Base-by-base conservation (phyloP, 495 filamentous ascomycete genomes). In the Acidomyces sp. region DNA sequence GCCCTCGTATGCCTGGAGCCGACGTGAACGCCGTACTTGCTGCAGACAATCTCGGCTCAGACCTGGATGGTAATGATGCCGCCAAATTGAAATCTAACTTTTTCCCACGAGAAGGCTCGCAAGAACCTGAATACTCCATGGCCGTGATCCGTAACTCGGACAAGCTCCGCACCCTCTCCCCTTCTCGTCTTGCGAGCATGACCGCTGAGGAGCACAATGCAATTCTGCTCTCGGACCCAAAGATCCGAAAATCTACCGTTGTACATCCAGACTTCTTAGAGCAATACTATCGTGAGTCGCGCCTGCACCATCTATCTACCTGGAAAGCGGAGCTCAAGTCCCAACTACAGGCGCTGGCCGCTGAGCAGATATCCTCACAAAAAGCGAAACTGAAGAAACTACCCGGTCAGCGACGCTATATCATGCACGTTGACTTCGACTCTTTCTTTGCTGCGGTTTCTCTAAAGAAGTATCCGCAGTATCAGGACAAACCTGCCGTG, bases 401-500 rank as follows among this genome's bases (percentile, higher is more conserved):
- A 0, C 59, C 71, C 25, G 79, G 81, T 1, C 62, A 77, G 17
- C 67, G 90, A 41, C 62, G 82, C 45, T 97, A 95, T 47, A 73
- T 97, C 34, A 71, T 97, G 48, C 90, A 97, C 55, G 83, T 96
- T n/a, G 90, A 97, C 54, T 96, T 96, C 53, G 90, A 97, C 57
- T 85, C 82, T 55, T 97, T 97, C 61, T 97, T 97, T 57, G 93
- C 85, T 27, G 84, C 90, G 0, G 85, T 96, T 1, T 93, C 88
- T 0, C 69, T 88, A 13, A 66, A 72, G 28, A 88, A 87, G 45
- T 63, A 69, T 34, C 86, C 87, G 0, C 75, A 90, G 20, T 80
- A 75, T 23, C 59, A 64, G 19, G 79, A 85, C 17, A 92, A 87
- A 49, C 90, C 90, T 1, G 80, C 83, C 24, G 88, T 82, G 7